A percentile compares a stretch with the other conserved stretches of the same genome.
Conservation (phyloP, 2,329 filamentous ascomycete species). For the Aspergillus brunneoviolaceus region DNA sequence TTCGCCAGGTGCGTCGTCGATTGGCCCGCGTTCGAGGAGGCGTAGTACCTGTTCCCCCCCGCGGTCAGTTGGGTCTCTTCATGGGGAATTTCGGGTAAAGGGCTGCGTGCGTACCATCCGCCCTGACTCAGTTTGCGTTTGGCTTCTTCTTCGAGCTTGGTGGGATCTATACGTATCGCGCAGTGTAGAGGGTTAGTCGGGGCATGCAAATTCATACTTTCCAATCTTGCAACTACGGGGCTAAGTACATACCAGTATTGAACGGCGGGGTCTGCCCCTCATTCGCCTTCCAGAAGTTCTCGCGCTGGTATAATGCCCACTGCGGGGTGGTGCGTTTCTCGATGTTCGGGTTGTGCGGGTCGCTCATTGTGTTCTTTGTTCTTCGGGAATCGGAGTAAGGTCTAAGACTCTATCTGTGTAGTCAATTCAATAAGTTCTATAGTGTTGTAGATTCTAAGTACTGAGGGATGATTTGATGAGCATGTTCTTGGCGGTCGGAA, state of each 20-base stretch:
- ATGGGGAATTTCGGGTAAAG: background rate
- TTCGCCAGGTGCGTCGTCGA: conserved; percentile 55
- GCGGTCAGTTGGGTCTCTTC: background rate
- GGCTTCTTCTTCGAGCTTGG: conserved; percentile 59
- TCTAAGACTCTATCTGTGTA: too few relatives aligned
- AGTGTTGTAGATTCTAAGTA: background rate
- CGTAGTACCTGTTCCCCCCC: conserved; percentile 29
- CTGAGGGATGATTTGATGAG: too few relatives aligned
- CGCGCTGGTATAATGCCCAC: conserved; percentile 55
- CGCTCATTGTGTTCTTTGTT: conserved; percentile 28
- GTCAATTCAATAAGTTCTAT: background rate
- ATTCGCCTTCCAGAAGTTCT: conserved; percentile 57
- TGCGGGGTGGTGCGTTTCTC: conserved; percentile 52
- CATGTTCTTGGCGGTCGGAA: too few relatives aligned
- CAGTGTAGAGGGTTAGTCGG: background rate
- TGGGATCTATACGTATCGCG: conserved; percentile 43
- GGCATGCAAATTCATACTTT: too few relatives aligned
- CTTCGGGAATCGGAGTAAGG: too few relatives aligned
- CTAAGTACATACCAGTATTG: conserved; percentile 46
- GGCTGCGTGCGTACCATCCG: conserved; percentile 48
- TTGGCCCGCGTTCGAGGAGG: conserved; percentile 39
- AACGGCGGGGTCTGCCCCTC: conserved; percentile 52
- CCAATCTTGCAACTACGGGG: background rate
- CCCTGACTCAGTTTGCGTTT: conserved; percentile 56
- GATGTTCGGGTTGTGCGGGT: conserved; percentile 55